These are phyloP conservation scores for Venturia asperata DNA, from an alignment of 2,329 filamentous ascomycete genomes.

Conservation along the genomic window DNA sequence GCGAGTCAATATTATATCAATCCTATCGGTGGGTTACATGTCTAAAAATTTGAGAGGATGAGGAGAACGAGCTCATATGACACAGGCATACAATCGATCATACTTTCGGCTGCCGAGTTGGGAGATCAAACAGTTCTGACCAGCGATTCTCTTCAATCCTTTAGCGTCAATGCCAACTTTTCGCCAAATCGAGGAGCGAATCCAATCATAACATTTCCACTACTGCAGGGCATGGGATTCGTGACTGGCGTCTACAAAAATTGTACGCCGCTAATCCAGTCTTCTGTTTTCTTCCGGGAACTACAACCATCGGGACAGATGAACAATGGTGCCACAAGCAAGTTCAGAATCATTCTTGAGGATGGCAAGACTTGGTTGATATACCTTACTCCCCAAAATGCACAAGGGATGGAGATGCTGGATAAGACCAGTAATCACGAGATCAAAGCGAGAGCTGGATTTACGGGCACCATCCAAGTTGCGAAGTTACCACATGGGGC, in stretches of 20 bases:
- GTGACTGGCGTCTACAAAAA: constrained; percentile 70
- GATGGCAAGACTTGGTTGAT: constrained; percentile 39
- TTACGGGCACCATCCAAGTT: constrained; percentile 74
- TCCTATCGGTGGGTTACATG: constrained; percentile 71
- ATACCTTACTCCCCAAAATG: constrained; percentile 26
- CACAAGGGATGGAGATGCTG: not conserved
- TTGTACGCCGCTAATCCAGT: constrained; percentile 64
- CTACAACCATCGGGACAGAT: constrained; percentile 47
- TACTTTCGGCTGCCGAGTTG: constrained; percentile 72
- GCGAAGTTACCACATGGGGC: constrained; percentile 61
- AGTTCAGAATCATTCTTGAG: constrained; percentile 67
- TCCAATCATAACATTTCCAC: constrained; percentile 61
- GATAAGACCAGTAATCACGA: constrained; percentile 47
- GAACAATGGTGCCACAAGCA: constrained; percentile 59
- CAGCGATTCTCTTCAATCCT: constrained; percentile 46
- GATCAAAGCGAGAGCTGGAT: constrained; percentile 58
- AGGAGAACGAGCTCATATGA: constrained; percentile 19
- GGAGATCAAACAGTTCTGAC: constrained; percentile 50
- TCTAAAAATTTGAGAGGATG: constrained; percentile 57
- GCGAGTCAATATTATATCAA: constrained; percentile 62
- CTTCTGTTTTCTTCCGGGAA: constrained; percentile 64
- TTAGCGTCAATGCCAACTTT: constrained; percentile 63
- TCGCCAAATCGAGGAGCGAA: constrained; percentile 45
- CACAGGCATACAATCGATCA: constrained; percentile 61
- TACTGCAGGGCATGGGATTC: constrained; percentile 86